These are phyloP conservation scores for Pyrenochaeta sp. DNA, from an alignment of 2,329 filamentous ascomycete genomes.

Conservation along the genomic window DNA sequence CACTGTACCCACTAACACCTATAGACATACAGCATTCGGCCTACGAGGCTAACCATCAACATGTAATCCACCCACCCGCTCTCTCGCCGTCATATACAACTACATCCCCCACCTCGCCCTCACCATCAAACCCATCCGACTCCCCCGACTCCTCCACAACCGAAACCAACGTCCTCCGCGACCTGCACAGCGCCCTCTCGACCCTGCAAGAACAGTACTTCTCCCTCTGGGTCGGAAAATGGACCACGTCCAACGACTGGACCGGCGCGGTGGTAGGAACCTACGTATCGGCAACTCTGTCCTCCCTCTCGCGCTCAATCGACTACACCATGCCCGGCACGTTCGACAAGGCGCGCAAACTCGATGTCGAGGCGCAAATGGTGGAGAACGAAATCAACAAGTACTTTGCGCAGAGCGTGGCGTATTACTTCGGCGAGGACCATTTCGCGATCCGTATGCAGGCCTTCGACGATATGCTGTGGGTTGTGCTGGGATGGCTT, in stretches of 20 bases:
- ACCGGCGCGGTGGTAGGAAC: constrained; percentile 86
- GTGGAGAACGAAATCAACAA: constrained; percentile 82
- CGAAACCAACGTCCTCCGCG: constrained; percentile 32
- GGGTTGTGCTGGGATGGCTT: constrained; percentile 92
- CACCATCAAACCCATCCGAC: neutral
- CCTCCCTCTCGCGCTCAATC: constrained; percentile 71
- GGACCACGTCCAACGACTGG: constrained; percentile 91
- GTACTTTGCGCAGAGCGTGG: constrained; percentile 78
- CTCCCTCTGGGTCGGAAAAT: constrained; percentile 76
- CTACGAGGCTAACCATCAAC: constrained; percentile 22
- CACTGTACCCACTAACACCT: constrained; percentile 7
- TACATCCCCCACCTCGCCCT: neutral
- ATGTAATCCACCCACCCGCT: constrained; percentile 11
- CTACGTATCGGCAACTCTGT: constrained; percentile 75
- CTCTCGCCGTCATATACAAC: neutral
- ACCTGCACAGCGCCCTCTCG: constrained; percentile 65
- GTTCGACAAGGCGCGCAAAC: constrained; percentile 33
- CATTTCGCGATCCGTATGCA: constrained; percentile 75
- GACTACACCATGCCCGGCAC: constrained; percentile 50
- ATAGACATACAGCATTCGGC: constrained; percentile 9
- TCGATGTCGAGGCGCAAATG: constrained; percentile 52
- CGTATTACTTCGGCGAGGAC: constrained; percentile 89
- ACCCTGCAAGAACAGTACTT: constrained; percentile 84
- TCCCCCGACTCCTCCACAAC: constrained; percentile 1
- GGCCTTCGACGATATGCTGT: constrained; percentile 93